Conservation (phyloP, 805 yeast species). For the Lachancea nothofagi region DNA sequence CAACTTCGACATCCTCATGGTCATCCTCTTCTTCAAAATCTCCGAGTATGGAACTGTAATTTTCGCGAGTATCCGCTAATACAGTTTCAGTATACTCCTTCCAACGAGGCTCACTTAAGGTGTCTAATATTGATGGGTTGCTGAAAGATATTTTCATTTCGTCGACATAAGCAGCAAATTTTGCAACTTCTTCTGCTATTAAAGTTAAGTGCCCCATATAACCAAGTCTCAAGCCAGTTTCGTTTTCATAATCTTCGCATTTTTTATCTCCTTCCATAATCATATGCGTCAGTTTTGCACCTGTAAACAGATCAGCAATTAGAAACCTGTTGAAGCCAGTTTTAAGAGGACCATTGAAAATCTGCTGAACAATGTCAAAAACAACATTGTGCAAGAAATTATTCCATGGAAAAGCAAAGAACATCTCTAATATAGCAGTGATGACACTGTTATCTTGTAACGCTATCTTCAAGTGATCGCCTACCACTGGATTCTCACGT, state of each 20-base stretch:
- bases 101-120: constrained; percentile 47
- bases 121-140: constrained; percentile 22
- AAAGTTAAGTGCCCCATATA: constrained; percentile 94
- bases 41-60: constrained; percentile 90
- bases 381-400: constrained; percentile 82
- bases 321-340: constrained; percentile 67
- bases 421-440: constrained; percentile 56
- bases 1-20: constrained; percentile 29
- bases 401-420: constrained; percentile 74
- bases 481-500: constrained; percentile 56
- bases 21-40: constrained; percentile 45
- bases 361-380: constrained; percentile 76
- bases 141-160: constrained; percentile 30
- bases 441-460: constrained; percentile 60
- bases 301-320: constrained; percentile 56
- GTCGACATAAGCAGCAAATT: constrained; percentile 52
- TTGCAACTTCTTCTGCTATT: constrained; percentile 93
- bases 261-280: constrained; percentile 61
- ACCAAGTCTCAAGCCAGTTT: constrained; percentile 69
- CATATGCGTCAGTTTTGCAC: constrained; percentile 51
- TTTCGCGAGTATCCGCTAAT: constrained; percentile 82
- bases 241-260: constrained; percentile 56
- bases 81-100: constrained; percentile 75
- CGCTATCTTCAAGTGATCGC: constrained; percentile 66
- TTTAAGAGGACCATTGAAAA: constrained; percentile 67